These are phyloP conservation scores for Vitis hybrid DNA, from an alignment of 177 flowering plant genomes.

Conservation along the genomic window DNA sequence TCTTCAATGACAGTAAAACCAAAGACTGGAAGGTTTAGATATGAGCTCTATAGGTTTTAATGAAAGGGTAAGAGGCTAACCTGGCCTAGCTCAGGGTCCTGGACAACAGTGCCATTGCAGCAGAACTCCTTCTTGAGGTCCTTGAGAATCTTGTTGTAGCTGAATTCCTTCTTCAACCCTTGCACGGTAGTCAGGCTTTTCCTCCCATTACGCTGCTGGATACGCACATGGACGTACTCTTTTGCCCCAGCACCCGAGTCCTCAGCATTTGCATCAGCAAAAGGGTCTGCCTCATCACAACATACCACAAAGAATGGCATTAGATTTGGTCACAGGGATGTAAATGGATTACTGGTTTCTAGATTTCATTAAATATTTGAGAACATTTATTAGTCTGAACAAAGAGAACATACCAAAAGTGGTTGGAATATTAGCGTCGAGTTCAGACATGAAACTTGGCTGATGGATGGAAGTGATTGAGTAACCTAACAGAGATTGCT, in stretches of 20 bases:
- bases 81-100: slow-evolving; percentile 56
- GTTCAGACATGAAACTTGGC: slow-evolving; percentile 45
- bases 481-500: slow-evolving; percentile 11
- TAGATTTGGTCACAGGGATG: too few relatives aligned
- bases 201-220: slow-evolving; percentile 53
- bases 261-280: slow-evolving; percentile 75
- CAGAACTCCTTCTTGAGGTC: slow-evolving; percentile 83
- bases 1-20: too few relatives aligned
- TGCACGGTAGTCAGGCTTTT: slow-evolving; percentile 68
- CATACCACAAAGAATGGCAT: neutral
- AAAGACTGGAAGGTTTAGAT: too few relatives aligned
- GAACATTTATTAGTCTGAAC: neutral
- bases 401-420: slow-evolving; percentile 28
- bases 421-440: slow-evolving; percentile 34
- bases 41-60: too few relatives aligned
- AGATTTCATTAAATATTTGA: neutral
- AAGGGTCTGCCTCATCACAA: slow-evolving; percentile 43
- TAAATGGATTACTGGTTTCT: neutral
- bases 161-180: slow-evolving; percentile 71
- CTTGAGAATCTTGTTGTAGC: slow-evolving; percentile 72
- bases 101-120: slow-evolving; percentile 70
- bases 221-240: slow-evolving; percentile 48
- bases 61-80: slow-evolving; percentile 7
- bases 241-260: slow-evolving; percentile 60
- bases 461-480: slow-evolving; percentile 11